phyloP scores from a whole-genome alignment of 2,329 filamentous ascomycete genomes.

The Aspergillus fructus region DNA sequence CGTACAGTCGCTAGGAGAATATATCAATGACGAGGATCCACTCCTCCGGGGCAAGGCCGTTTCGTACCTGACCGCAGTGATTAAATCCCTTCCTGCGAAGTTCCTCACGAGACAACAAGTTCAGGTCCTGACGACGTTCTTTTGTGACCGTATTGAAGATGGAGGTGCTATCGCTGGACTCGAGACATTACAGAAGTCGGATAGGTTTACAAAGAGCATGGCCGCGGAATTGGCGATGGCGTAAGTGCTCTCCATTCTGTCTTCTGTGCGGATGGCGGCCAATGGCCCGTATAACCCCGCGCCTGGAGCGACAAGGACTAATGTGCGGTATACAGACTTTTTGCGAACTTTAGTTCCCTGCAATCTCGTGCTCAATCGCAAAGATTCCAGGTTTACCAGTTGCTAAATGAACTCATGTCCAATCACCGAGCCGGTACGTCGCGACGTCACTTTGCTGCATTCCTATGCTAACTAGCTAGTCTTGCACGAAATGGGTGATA shows the following conservation, averaged over 20 bases:
- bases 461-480: constrained; percentile 34
- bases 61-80: constrained; percentile 44
- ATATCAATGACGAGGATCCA: constrained; percentile 65
- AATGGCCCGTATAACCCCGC: not conserved
- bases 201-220: constrained; percentile 60
- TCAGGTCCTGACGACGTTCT: constrained; percentile 63
- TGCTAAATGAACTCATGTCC: constrained; percentile 62
- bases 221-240: constrained; percentile 55
- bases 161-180: constrained; percentile 61
- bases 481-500: constrained; percentile 57
- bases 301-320: not conserved
- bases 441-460: not conserved
- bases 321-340: constrained; percentile 40
- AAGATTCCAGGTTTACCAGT: constrained; percentile 61
- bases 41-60: constrained; percentile 59
- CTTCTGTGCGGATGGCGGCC: not conserved
- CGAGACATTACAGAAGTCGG: constrained; percentile 57
- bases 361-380: constrained; percentile 64
- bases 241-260: constrained; percentile 37
- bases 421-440: constrained; percentile 57
- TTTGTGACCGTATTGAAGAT: constrained; percentile 64
- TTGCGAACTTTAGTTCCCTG: constrained; percentile 56
- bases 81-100: constrained; percentile 51
- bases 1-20: constrained; percentile 64
- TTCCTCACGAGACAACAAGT: constrained; percentile 61